A percentile compares a stretch with the other conserved stretches of the same genome.
phyloP scores from a whole-genome alignment of 75 land plant genomes.

The Cryptomeria japonica region DNA sequence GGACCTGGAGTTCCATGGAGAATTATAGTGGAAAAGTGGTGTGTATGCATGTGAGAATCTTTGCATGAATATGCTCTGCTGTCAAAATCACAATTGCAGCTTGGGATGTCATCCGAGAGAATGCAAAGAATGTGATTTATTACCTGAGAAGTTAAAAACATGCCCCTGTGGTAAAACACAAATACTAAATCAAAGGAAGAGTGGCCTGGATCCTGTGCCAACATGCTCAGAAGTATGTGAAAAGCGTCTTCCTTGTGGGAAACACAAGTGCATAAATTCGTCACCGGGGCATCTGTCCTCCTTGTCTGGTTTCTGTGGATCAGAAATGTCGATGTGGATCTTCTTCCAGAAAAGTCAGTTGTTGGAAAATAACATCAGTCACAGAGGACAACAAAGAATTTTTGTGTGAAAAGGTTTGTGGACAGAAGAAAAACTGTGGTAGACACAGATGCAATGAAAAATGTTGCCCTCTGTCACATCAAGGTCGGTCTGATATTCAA shows the following conservation, averaged over 20 bases:
- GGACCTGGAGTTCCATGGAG: slow-evolving; percentile 69
- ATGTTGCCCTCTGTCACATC: slow-evolving; percentile 70
- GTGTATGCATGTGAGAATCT: slow-evolving; percentile 67
- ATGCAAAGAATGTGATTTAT: slow-evolving; percentile 81
- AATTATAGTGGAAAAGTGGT: slow-evolving; percentile 52
- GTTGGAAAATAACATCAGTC: slow-evolving; percentile 34
- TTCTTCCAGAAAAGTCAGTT: slow-evolving; percentile 69
- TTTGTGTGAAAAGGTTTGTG: slow-evolving; percentile 79
- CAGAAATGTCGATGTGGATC: slow-evolving; percentile 90
- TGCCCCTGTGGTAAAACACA: slow-evolving; percentile 87
- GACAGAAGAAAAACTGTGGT: slow-evolving; percentile 89
- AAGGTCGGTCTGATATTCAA: not conserved
- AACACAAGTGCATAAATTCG: slow-evolving; percentile 60
- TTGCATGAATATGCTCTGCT: slow-evolving; percentile 63
- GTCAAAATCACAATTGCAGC: slow-evolving; percentile 75
- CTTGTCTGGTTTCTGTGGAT: slow-evolving; percentile 58
- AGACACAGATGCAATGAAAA: slow-evolving; percentile 88
- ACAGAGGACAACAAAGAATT: slow-evolving; percentile 29
- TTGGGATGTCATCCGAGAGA: slow-evolving; percentile 86
- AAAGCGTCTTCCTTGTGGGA: slow-evolving; percentile 63
- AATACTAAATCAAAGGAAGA: slow-evolving; percentile 49
- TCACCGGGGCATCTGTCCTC: slow-evolving; percentile 71
- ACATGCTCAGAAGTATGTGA: slow-evolving; percentile 70
- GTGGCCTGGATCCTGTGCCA: slow-evolving; percentile 85
- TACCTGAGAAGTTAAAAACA: slow-evolving; percentile 65